Evolutionary conservation across 2,329 filamentous ascomycete genomes (phyloP), one percentile per base, ranked within the genome.

Genomic region (Diaporthe australafricana): DNA sequence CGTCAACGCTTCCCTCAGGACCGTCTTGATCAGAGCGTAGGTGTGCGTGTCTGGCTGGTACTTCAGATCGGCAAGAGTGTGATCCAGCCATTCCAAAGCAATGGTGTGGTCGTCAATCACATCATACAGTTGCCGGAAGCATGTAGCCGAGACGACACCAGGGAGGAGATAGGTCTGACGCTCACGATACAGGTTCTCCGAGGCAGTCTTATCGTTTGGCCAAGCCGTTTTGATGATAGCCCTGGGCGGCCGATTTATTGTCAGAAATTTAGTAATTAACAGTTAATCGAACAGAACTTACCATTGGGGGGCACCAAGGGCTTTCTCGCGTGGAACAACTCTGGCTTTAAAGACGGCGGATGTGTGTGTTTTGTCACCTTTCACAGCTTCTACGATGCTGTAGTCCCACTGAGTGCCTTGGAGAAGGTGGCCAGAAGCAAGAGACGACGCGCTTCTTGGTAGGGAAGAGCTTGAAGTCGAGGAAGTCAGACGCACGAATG

Each of bases 61-160:
- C 9, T n/a, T 55, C 50, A 55, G 27, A 55, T 55, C 50, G 7
- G 27, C 50, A 55, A 55, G 50, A 7, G 50, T 55, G 8, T 16
- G 32, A 27, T 55, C 50, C 7, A 55, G 27, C 50, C 50, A 55
- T 20, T 55, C 50, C 50, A 55, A 55, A 32, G 50, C 50, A 16
- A 55, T 11, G 50, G 50, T 32, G 50, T 55, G 17, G 50, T 11
- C 32, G 8, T 35, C 50, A 35, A 55, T 55, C 50, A 55, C 50
- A 55, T 55, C 50, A 5, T 55, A 35, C 12, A 55, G 50, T 55
- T 55, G 16, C 17, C 50, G 50, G 50, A 55, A 55, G 50, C 50
- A 55, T 55, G 27, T 32, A 7, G 27, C 25, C 7, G 27, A 32
- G 5, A 27, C 50, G 50, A 55, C 27, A 32, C 50, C 50, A n/a